Percentiles rank a stretch among this genome's conserved stretches.
Conservation (phyloP, 176 grass and related monocot species). For the Tillandsia leiboldiana region DNA sequence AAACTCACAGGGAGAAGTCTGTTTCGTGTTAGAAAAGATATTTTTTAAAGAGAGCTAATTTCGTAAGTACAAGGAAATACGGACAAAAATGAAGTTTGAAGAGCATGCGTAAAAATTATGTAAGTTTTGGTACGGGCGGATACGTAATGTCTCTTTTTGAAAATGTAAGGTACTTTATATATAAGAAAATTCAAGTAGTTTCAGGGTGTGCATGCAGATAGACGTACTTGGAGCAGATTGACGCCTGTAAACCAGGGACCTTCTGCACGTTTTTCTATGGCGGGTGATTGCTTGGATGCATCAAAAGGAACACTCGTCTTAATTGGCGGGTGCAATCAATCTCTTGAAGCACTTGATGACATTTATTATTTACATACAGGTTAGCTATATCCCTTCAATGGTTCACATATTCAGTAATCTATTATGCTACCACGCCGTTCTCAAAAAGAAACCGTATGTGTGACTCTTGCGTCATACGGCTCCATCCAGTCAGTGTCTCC, state of each 20-base stretch:
- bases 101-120: no score
- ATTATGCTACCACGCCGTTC: not conserved
- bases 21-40: no score
- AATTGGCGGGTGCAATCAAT: slow-evolving; percentile 28
- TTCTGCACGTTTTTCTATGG: slow-evolving; percentile 23
- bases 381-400: slow-evolving; percentile 1
- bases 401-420: not conserved
- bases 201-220: slow-evolving; percentile 12
- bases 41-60: no score
- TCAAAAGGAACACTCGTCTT: slow-evolving; percentile 18
- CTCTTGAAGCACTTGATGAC: slow-evolving; percentile 31
- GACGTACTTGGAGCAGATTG: slow-evolving; percentile 12
- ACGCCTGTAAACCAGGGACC: slow-evolving; percentile 21
- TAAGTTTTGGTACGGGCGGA: no score
- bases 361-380: slow-evolving; percentile 34
- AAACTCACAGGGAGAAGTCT: no score
- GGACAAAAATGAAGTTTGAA: no score
- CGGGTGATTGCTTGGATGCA: slow-evolving; percentile 29
- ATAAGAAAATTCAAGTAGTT: not conserved
- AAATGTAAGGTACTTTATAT: not conserved
- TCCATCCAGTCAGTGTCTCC: not conserved
- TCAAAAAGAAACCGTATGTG: no score
- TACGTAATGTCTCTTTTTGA: not conserved
- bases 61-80: no score
- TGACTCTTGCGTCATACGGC: not conserved